Conservation (phyloP, 192 early-diverging fungal genomes). For the Mortierella antarctica region DNA sequence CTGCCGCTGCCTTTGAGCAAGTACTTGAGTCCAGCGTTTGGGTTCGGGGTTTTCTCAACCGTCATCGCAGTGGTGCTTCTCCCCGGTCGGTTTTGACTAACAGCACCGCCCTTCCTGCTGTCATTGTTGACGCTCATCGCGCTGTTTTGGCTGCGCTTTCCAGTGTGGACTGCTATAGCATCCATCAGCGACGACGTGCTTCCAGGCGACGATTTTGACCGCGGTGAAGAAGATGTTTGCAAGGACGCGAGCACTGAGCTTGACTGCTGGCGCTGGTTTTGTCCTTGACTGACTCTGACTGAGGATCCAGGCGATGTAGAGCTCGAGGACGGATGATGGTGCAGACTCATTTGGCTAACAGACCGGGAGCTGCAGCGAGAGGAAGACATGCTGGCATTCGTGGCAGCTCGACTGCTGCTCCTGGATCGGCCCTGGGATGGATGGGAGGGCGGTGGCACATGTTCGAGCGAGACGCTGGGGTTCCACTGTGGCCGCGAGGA, state of each 20-base stretch:
- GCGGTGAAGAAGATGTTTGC: too few species aligned
- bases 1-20: neutral
- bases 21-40: neutral
- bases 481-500: slow-evolving; percentile 40
- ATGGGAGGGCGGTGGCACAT: neutral
- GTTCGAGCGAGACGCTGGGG: slow-evolving; percentile 38
- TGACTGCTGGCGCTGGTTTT: too few species aligned
- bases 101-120: neutral
- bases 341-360: slow-evolving; percentile 38
- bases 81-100: neutral
- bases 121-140: neutral
- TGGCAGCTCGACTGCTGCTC: slow-evolving; percentile 18
- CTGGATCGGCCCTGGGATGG: slow-evolving; percentile 13
- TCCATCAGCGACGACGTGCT: slow-evolving; percentile 10
- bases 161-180: slow-evolving; percentile 7
- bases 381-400: neutral
- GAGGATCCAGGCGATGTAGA: too few species aligned
- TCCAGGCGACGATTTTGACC: too few species aligned
- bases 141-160: neutral
- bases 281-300: too few species aligned
- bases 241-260: too few species aligned
- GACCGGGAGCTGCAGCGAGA: slow-evolving; percentile 29
- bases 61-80: slow-evolving; percentile 11
- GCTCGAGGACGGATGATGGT: slow-evolving; percentile 1
- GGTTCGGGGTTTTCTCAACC: slow-evolving; percentile 3